A percentile compares a stretch with the other conserved stretches of the same genome.
These are phyloP conservation scores for Saitoella complicata DNA, from an alignment of 805 yeast genomes.

Conservation along the genomic window DNA sequence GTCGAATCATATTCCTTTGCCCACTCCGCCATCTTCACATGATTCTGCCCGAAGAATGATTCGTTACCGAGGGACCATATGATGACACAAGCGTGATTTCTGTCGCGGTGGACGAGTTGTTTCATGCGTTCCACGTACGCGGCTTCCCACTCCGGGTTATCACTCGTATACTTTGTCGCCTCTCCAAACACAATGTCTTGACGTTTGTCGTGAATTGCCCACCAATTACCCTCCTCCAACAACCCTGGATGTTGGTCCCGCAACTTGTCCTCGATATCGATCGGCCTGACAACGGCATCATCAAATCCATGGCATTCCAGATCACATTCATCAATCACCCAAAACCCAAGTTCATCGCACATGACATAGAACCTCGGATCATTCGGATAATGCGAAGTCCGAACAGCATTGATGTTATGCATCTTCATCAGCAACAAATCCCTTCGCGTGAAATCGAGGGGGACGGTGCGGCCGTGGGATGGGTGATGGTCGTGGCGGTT, in stretches of 20 bases:
- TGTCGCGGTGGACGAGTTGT: conserved; percentile 21
- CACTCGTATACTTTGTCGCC: conserved; percentile 19
- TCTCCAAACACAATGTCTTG: conserved; percentile 1
- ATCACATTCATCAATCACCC: conserved; percentile 26
- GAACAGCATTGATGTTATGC: conserved; percentile 23
- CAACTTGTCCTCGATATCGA: conserved; percentile 2
- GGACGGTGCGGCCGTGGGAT: conserved; percentile 22
- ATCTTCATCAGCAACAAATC: conserved; percentile 23
- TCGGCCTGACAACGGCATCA: conserved; percentile 5
- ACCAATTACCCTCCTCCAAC: neutral
- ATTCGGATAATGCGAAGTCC: conserved; percentile 26
- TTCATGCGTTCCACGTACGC: conserved; percentile 24
- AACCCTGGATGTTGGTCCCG: neutral
- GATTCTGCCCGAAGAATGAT: conserved; percentile 23
- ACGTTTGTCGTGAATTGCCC: conserved; percentile 7
- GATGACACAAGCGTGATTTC: conserved; percentile 22
- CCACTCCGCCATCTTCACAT: conserved; percentile 19
- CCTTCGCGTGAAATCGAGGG: conserved; percentile 20
- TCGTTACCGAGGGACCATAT: conserved; percentile 29
- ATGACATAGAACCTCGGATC: conserved; percentile 21
- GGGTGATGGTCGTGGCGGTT: conserved; percentile 26
- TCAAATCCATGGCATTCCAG: conserved; percentile 25
- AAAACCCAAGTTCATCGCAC: conserved; percentile 22
- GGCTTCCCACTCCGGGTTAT: conserved; percentile 21
- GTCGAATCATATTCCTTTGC: conserved; percentile 17